Base-by-base conservation (phyloP, 2,329 filamentous ascomycete genomes). In the Sclerotinia minor region DNA sequence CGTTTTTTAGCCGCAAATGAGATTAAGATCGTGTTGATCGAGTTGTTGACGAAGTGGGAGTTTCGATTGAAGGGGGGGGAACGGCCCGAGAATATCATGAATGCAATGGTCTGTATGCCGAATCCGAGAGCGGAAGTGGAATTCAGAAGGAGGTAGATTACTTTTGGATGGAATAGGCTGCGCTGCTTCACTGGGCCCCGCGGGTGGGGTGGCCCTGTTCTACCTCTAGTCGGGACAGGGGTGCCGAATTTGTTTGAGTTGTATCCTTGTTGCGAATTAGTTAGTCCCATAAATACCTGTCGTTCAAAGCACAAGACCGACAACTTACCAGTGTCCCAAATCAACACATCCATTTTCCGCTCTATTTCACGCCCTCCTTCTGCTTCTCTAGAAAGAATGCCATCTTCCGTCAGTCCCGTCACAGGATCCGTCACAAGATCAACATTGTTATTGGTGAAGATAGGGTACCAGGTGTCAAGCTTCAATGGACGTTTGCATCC, bases 1-100 rank as follows among this genome's bases (percentile, higher is more conserved):
- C 72, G 79, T 1, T 81, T 80, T 73, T 74, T 80, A 50, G 77
- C 78, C 8, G 75, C 75, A 41, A 76, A 76, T 57, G 76, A 79
- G 71, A 73, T 80, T 35, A 79, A 80, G 75, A 71, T 78, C 45
- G 59, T 74, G n/a, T 68, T 78, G 11, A 67, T 70, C 45, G 71
- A 74, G 47, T 44, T 78, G 2, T 52, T 78, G 26, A 58, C 76
- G 66, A 76, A 77, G 67, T 78, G 76, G 67, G 76, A 78, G 35
- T 35, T 50, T 54, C 47, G 53, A 41, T 29, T 65, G 41, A 65
- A 54, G 49, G 50, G 21, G 52, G 58, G 50, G 55, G 3, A 44
- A 38, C 26, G 32, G 53, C 53, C 53, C 29, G 53, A 38, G 32
- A 32, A 55, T 32, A 32, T 35, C 29, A 21, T 35, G 26, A 35